A percentile compares a stretch with the other conserved stretches of the same genome.
Evolutionary conservation across 2,329 filamentous ascomycete genomes (phyloP).

Genomic region (Colletotrichum lentis): DNA sequence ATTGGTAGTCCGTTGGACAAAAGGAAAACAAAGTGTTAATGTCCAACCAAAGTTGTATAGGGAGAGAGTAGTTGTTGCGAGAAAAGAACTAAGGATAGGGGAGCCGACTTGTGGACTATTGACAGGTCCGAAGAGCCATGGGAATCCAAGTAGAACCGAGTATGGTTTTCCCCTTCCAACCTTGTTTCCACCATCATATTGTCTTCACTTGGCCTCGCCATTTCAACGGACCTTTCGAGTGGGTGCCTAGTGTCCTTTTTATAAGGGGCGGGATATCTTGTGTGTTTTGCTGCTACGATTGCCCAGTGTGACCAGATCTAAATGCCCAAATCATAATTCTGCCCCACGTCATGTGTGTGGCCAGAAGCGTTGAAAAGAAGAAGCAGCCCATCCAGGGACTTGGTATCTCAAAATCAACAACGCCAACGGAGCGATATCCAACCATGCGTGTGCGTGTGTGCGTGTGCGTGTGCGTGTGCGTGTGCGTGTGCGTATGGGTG

Average conservation of each 20-base stretch:
- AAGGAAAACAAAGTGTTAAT: slow-evolving; percentile 24
- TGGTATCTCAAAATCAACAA: slow-evolving; percentile 40
- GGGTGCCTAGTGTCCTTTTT: slow-evolving; percentile 3
- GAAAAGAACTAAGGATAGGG: slow-evolving; percentile 14
- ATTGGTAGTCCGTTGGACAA: slow-evolving; percentile 20
- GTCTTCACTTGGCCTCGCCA: slow-evolving; percentile 1
- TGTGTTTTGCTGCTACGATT: slow-evolving; percentile 33
- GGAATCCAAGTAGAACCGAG: neutral
- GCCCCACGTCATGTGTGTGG: slow-evolving; percentile 12
- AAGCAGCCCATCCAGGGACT: slow-evolving; percentile 35
- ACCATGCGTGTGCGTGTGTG: slow-evolving; percentile 34
- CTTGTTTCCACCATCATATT: too few species aligned
- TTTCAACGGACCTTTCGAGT: slow-evolving; percentile 9
- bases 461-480: slow-evolving; percentile 18
- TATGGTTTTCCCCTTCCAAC: neutral
- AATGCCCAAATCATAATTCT: slow-evolving; percentile 36
- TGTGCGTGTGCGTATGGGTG: slow-evolving; percentile 21
- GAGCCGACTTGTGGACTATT: slow-evolving; percentile 11
- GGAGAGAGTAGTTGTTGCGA: slow-evolving; percentile 27
- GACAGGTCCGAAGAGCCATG: neutral
- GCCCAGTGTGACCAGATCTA: slow-evolving; percentile 32
- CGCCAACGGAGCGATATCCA: slow-evolving; percentile 37
- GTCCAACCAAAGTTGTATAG: slow-evolving; percentile 31
- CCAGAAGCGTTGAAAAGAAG: slow-evolving; percentile 37
- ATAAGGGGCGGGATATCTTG: slow-evolving; percentile 31